Evolutionary conservation across 2,329 filamentous ascomycete species (phyloP).

Genomic region (Botrytis hyacinthi): DNA sequence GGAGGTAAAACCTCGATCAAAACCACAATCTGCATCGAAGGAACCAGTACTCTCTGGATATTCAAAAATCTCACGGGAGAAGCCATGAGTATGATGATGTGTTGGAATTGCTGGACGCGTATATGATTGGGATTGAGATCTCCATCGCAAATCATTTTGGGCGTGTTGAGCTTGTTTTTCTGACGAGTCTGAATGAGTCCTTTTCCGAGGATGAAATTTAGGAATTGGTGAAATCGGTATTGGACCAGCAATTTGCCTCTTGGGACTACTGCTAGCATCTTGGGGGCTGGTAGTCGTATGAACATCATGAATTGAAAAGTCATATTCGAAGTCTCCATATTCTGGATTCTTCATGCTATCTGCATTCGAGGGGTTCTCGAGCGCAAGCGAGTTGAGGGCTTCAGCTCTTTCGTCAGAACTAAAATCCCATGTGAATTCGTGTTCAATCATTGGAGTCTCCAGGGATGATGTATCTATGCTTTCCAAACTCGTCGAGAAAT

Average conservation of each 20-base stretch:
- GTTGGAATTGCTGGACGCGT: not conserved
- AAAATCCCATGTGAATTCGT: slow-evolving; percentile 12
- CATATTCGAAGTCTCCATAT: slow-evolving; percentile 1
- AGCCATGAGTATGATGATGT: not conserved
- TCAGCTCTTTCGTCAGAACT: not conserved
- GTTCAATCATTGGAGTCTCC: not conserved
- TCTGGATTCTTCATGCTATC: not conserved
- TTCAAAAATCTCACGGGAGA: not conserved
- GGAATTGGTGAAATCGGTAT: not conserved
- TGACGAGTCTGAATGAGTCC: not conserved
- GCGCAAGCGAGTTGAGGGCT: not conserved
- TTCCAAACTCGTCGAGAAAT: not conserved
- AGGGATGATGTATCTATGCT: not conserved
- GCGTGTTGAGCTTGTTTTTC: not conserved
- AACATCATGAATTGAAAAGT: slow-evolving; percentile 9
- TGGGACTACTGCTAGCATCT: no score
- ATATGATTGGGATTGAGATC: not conserved
- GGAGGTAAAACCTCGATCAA: not conserved
- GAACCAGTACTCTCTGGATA: not conserved
- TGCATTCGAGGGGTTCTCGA: not conserved
- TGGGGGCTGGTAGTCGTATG: not conserved
- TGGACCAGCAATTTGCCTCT: not conserved
- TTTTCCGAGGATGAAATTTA: not conserved
- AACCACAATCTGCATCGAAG: not conserved
- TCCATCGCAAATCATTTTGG: not conserved